phyloP scores from a whole-genome alignment of 2,329 filamentous ascomycete genomes.

The Diplodia corticola region DNA sequence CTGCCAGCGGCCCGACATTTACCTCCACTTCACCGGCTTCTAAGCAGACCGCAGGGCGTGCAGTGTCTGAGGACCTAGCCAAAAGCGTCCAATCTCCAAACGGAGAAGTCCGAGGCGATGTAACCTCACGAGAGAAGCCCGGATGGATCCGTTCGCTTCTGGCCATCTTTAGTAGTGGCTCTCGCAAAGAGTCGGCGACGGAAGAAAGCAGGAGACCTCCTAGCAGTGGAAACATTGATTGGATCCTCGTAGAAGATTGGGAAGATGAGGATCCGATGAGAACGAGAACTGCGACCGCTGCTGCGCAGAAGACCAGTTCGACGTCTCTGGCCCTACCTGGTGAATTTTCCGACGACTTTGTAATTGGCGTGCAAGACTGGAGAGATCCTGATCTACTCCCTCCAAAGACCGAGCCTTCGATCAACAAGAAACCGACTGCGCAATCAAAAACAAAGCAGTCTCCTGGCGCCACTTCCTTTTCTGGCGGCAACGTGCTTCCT shows the following conservation, averaged over 20 bases:
- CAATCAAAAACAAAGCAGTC: slow-evolving; percentile 23
- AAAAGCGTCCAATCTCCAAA: background rate
- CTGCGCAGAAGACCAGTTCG: slow-evolving; percentile 26
- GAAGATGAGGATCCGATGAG: slow-evolving; percentile 48
- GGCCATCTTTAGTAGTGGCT: slow-evolving; percentile 45
- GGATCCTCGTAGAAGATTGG: slow-evolving; percentile 69
- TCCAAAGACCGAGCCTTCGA: slow-evolving; percentile 33
- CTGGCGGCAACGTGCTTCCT: slow-evolving; percentile 69
- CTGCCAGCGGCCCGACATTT: slow-evolving; percentile 29
- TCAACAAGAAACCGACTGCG: slow-evolving; percentile 23
- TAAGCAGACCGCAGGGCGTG: slow-evolving; percentile 30
- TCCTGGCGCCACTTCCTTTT: slow-evolving; percentile 36
- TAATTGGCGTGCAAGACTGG: slow-evolving; percentile 87
- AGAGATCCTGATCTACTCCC: slow-evolving; percentile 72
- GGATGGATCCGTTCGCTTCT: slow-evolving; percentile 51
- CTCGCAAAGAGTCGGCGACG: slow-evolving; percentile 25
- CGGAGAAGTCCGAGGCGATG: background rate
- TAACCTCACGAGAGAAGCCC: slow-evolving; percentile 32
- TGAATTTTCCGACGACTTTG: slow-evolving; percentile 59
- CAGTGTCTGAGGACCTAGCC: background rate
- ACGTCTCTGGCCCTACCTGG: slow-evolving; percentile 13
- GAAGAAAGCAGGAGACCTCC: slow-evolving; percentile 65
- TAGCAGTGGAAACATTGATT: slow-evolving; percentile 72
- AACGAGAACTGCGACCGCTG: slow-evolving; percentile 17
- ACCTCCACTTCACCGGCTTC: slow-evolving; percentile 32